These are phyloP conservation scores for Atkinsonella texensis DNA, from an alignment of 2,329 filamentous ascomycete species.

Conservation along the genomic window DNA sequence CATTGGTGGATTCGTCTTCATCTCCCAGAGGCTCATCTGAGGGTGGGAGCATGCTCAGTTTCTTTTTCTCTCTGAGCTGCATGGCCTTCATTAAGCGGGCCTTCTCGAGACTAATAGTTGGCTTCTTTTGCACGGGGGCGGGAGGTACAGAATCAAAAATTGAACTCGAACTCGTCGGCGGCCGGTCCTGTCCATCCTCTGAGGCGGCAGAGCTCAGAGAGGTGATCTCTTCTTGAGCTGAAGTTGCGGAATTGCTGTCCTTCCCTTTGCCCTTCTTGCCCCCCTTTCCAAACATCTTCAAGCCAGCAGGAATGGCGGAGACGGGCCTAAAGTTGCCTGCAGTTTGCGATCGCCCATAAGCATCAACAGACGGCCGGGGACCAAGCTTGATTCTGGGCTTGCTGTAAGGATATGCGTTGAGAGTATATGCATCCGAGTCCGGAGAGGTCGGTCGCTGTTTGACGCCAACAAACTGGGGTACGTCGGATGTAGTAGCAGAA, in stretches of 20 bases:
- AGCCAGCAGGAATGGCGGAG: constrained; percentile 67
- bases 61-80: constrained; percentile 70
- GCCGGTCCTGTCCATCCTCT: constrained; percentile 14
- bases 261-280: constrained; percentile 32
- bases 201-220: constrained; percentile 23
- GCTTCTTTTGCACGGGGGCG: constrained; percentile 30
- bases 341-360: constrained; percentile 47
- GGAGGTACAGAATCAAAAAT: constrained; percentile 28
- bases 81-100: constrained; percentile 87
- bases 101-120: constrained; percentile 73
- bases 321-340: constrained; percentile 56
- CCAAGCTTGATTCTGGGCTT: constrained; percentile 84
- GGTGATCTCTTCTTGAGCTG: constrained; percentile 24
- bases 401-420: constrained; percentile 31
- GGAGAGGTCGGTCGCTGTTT: constrained; percentile 32
- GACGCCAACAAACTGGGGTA: constrained; percentile 38
- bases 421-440: constrained; percentile 37
- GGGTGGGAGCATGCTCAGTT: constrained; percentile 12
- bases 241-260: constrained; percentile 11
- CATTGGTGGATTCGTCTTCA: constrained; percentile 8
- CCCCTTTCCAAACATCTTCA: constrained; percentile 55
- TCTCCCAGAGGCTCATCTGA: constrained; percentile 1
- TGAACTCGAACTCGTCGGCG: constrained; percentile 33
- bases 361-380: constrained; percentile 66
- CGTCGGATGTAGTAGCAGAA: constrained; percentile 31